Conservation (phyloP, 805 yeast species). For the Saccharomycopsis sp. region DNA sequence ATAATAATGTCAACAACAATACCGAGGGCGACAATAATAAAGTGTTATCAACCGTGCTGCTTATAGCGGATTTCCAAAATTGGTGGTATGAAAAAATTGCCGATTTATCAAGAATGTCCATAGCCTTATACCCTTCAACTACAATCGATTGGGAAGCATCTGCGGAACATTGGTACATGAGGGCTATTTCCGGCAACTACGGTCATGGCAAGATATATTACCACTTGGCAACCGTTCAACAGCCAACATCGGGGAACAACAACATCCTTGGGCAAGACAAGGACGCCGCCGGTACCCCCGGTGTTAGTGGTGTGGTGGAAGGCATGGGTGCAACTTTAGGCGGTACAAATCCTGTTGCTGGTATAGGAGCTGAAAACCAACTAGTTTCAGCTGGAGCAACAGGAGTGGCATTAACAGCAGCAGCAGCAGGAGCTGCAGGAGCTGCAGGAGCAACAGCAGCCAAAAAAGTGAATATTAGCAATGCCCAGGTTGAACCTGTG, state of each 20-base stretch:
- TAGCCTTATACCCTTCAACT: conserved; percentile 70
- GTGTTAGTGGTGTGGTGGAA: background rate
- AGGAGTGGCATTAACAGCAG: no score
- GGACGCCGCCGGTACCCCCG: background rate
- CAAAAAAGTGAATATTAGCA: background rate
- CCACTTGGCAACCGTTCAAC: conserved; percentile 82
- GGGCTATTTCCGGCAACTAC: conserved; percentile 62
- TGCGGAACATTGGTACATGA: conserved; percentile 75
- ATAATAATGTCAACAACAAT: background rate
- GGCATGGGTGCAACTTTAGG: background rate
- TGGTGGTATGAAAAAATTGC: conserved; percentile 80
- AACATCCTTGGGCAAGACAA: conserved; percentile 3
- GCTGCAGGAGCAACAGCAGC: conserved; percentile 1
- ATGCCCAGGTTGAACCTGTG: background rate
- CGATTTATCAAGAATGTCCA: conserved; percentile 80
- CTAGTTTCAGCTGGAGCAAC: no score
- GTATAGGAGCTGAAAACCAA: background rate
- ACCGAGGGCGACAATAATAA: conserved; percentile 2
- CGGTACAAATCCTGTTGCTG: conserved; percentile 2
- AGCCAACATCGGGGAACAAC: conserved; percentile 23
- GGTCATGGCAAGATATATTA: conserved; percentile 83
- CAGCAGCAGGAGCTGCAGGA: background rate
- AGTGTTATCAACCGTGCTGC: conserved; percentile 47
- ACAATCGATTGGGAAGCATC: conserved; percentile 80
- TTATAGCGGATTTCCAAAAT: conserved; percentile 32